These are phyloP conservation scores for Tuber magnatum DNA, from an alignment of 495 filamentous ascomycete genomes.

Conservation along the genomic window DNA sequence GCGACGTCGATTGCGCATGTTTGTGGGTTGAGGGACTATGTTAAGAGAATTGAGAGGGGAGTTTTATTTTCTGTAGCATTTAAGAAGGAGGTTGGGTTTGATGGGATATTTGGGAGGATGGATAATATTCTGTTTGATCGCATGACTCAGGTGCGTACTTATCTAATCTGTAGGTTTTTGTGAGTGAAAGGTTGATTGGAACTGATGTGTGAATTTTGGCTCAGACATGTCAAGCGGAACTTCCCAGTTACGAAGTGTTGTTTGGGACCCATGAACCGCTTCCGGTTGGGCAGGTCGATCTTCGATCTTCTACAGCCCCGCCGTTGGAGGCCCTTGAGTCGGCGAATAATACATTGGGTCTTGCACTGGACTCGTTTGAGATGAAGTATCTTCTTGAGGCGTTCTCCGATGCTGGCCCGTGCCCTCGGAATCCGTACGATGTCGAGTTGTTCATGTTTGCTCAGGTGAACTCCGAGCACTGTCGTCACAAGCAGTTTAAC, in stretches of 20 bases:
- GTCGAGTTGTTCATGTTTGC: slow-evolving; percentile 99
- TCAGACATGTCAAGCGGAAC: slow-evolving; percentile 57
- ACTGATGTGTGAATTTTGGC: background rate
- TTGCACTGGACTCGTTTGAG: slow-evolving; percentile 80
- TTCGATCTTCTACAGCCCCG: slow-evolving; percentile 54
- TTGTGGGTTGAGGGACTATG: slow-evolving; percentile 65
- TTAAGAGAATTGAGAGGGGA: slow-evolving; percentile 82
- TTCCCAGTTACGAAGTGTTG: slow-evolving; percentile 63
- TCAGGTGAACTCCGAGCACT: slow-evolving; percentile 84
- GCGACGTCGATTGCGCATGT: slow-evolving; percentile 89
- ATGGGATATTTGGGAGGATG: slow-evolving; percentile 40
- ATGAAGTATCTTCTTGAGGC: slow-evolving; percentile 88
- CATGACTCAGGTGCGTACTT: slow-evolving; percentile 59
- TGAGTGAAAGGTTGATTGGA: background rate
- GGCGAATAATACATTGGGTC: slow-evolving; percentile 72
- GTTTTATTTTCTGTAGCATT: slow-evolving; percentile 62
- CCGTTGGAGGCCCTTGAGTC: slow-evolving; percentile 66
- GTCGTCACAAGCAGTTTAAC: slow-evolving; percentile 80
- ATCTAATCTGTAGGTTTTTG: background rate
- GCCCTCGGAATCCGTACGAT: slow-evolving; percentile 68
- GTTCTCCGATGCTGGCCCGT: slow-evolving; percentile 64
- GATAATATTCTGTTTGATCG: slow-evolving; percentile 71
- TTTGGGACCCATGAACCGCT: slow-evolving; percentile 69
- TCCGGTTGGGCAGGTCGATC: slow-evolving; percentile 63
- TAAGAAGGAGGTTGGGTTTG: slow-evolving; percentile 30